Evolutionary conservation across 1,284 basidiomycete species (phyloP), one percentile per base, ranked within the genome.

Genomic region (Heimioporus retisporus): DNA sequence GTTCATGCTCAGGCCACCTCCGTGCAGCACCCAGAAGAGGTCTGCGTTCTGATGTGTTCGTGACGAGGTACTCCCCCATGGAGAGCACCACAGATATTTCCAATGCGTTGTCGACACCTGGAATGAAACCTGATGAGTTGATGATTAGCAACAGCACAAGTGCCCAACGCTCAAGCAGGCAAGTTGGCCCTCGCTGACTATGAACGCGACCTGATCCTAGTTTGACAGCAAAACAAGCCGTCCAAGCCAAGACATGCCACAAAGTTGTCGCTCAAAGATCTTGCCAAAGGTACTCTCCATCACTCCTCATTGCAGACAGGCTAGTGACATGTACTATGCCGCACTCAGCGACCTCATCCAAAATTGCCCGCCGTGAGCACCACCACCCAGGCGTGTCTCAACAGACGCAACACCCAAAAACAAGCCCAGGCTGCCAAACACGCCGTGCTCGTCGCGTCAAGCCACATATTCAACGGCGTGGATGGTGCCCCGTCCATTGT

Each of bases 191-290:
- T 48, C 51, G 21, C 56, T 51, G 40, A 50, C 42, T 44, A 16
- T 23, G n/a, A 7, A 57, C 11, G 67, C 58, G 19, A 21, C 46
- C 48, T 13, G 44, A 67, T 64, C 43, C 28, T 55, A n/a, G 4
- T 48, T 23, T n/a, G 21, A 16, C 61, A 96, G 94, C 83, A 88
- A 84, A 97, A 98, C 80, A 98, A 98, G 78, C 70, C 87, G 2
- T 97, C 94, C 86, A 97, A 97, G 79, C 95, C 93, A 2, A 93
- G 91, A 76, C 95, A 98, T 84, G 88, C 95, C 0, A 89, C 93
- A 7, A 97, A 97, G 80, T 90, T 90, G 13, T 86, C 92, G 0
- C 76, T 96, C 56, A 96, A 94, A 78, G 92, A 94, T 55, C 87
- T 88, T 53, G 90, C 94, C 19, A 97, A 96, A 84, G 95, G 95